Evolutionary conservation across 768 basidiomycete species (phyloP), one percentile per base, ranked within the genome.

Genomic region (Leccinellum luteum): DNA sequence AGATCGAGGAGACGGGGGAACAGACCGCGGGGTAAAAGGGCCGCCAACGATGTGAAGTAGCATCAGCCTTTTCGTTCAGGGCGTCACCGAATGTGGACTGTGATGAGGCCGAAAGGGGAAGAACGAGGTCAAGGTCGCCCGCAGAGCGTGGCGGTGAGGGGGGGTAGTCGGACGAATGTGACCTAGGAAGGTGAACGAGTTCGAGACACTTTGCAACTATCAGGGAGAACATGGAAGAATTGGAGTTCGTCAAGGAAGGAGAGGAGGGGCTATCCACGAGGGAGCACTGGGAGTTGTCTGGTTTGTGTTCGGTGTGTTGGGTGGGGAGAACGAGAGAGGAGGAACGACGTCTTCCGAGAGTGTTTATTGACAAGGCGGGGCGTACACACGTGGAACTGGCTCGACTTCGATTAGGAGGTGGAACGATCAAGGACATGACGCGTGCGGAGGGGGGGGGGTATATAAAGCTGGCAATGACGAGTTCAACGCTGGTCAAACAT

Each of bases 341-440:
- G 10, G 82, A 84, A 15, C 81, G 79, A 58, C 83, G 78, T 56
- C 82, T 77, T 43, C 82, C 85, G 50, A 85, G 79, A 56, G 83
- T 75, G 62, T 73, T 69, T 63, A 82, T 69, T 47, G 85, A 78
- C 51, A 83, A 66, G 10, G 79, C 73, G 32, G 83, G 79, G 32
- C 81, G 76, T 49, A 86, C 78, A 61, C 76, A 81, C 25, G 82
- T 82, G 45, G 85, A 87, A 48, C 81, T 85, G 0, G 85, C 83
- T 55, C 84, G 82, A 66, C 75, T 76, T 66, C 82, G 81, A 64
- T 72, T 73, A 38, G 73, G 72, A 54, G 76, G 77, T 47, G 81
- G 81, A 58, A 73, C 71, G 57, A 69, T 60, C 60, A 73, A 48
- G 30, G 73, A 61, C 71, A 74, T 73, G 60, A 47, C 19, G 9